Base-by-base conservation (phyloP, 371 early-diverging fungal species). In the Mucor circinelloides region DNA sequence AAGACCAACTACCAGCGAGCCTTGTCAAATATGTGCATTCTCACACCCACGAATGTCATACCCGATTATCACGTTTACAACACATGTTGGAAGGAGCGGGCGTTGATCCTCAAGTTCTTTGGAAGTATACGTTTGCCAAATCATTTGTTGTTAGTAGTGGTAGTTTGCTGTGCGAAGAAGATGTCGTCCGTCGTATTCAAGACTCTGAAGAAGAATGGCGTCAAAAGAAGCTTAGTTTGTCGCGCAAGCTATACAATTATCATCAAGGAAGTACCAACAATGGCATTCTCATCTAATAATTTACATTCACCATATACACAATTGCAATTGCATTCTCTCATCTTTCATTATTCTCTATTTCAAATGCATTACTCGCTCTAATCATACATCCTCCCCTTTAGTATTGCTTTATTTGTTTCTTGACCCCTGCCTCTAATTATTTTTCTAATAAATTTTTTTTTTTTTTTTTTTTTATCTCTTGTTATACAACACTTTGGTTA, bases 51-150 rank as follows among this genome's bases (percentile, higher is more conserved):
- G 80, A 83, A 66, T 80, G 74, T 32, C 79, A 75, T 36, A 78
- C 80, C 7, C 71, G 77, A 9, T 57, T 80, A 17, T 75, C 80
- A 31, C 67, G 74, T 19, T 59, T 83, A 4, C 76, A 80, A 21
- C 79, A 74, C 44, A 72, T 80, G 79, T 44, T 83, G 3, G 83
- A 80, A 62, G 80, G 79, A 8, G 75, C 77, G 12, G 80, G 83
- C 0, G 77, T 83, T 1, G 79, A 83, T 65, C 67, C 80, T 0
- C 72, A 71, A 6, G 74, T 83, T 12, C 23, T 83, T 34, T 83
- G 83, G 83, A 83, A 83, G 48, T 83, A 83, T 32, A 63, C 77
- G 2, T 83, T 80, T 76, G 83, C 83, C 0, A 78, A 75, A 50
- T 72, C 74, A 0, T 79, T 68, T 63, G 77, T 80, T 0, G 70